Percentiles rank a stretch among this genome's conserved stretches.
Evolutionary conservation across 805 yeast genomes (phyloP).

Genomic region (Zygoascus ofunaensis): DNA sequence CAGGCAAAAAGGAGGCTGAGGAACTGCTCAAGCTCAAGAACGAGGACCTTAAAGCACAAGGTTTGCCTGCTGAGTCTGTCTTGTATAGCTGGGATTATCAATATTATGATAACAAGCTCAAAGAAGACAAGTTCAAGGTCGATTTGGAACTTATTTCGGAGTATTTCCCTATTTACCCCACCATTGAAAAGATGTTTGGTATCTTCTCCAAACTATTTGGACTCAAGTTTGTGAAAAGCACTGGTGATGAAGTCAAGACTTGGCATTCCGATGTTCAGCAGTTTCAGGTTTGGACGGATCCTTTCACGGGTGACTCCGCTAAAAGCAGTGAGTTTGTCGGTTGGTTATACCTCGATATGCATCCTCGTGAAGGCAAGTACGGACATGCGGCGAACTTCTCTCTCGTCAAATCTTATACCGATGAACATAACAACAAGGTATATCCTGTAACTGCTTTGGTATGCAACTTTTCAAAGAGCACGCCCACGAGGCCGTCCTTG

Average conservation of each 20-base stretch:
- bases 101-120: constrained; percentile 54
- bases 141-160: constrained; percentile 66
- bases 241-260: constrained; percentile 32
- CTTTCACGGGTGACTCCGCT: too few relatives aligned
- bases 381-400: constrained; percentile 85
- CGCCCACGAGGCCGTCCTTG: constrained; percentile 58
- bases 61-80: constrained; percentile 30
- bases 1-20: constrained; percentile 48
- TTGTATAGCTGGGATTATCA: constrained; percentile 67
- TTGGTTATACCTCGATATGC: constrained; percentile 70
- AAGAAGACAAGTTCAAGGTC: constrained; percentile 61
- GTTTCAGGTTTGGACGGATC: constrained; percentile 56
- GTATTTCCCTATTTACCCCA: constrained; percentile 64
- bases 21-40: constrained; percentile 44
- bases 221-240: constrained; percentile 49
- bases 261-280: constrained; percentile 80
- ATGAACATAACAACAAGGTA: constrained; percentile 39
- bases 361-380: constrained; percentile 80
- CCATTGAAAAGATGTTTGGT: constrained; percentile 58
- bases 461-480: constrained; percentile 75
- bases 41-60: constrained; percentile 39
- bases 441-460: constrained; percentile 72
- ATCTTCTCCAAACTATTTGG: constrained; percentile 64
- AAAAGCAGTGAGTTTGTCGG: constrained; percentile 67
- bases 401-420: constrained; percentile 48